Percentiles rank a stretch among this genome's conserved stretches.
These are phyloP conservation scores for Fraxinus floribunda DNA, from an alignment of 305 asterid genomes.

Conservation along the genomic window DNA sequence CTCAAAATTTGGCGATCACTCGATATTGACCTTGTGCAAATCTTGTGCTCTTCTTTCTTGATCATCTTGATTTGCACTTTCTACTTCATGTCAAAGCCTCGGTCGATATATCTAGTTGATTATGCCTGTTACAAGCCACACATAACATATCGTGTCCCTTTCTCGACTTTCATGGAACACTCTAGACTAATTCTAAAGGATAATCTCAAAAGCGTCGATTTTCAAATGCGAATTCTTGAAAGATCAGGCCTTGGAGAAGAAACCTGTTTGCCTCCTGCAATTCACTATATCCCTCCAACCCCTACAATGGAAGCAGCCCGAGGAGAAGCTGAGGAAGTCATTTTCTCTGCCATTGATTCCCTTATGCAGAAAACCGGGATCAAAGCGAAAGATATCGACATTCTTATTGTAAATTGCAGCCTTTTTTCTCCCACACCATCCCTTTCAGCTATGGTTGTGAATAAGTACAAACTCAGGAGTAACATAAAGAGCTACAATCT, in stretches of 20 bases:
- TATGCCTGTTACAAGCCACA: conserved; percentile 57
- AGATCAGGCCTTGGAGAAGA: conserved; percentile 57
- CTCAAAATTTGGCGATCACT: conserved; percentile 13
- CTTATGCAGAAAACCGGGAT: conserved; percentile 36
- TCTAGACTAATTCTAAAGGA: conserved; percentile 41
- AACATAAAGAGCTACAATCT: conserved; percentile 44
- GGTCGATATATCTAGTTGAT: conserved; percentile 47
- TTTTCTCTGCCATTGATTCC: conserved; percentile 43
- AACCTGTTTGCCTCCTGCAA: conserved; percentile 43
- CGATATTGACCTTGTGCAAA: conserved; percentile 27
- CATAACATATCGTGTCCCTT: conserved; percentile 43
- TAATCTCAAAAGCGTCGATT: conserved; percentile 48
- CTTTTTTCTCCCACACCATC: conserved; percentile 51
- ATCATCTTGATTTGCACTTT: conserved; percentile 30
- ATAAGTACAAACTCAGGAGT: conserved; percentile 42
- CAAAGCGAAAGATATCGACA: conserved; percentile 38
- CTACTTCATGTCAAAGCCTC: conserved; percentile 52
- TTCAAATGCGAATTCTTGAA: conserved; percentile 56
- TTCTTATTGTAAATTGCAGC: conserved; percentile 49
- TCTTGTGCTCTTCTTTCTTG: conserved; percentile 32
- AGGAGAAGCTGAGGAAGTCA: conserved; percentile 40
- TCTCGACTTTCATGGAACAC: conserved; percentile 58
- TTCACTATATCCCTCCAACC: conserved; percentile 45
- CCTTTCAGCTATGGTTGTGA: conserved; percentile 48
- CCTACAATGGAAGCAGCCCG: conserved; percentile 51